Conservation (phyloP, 228 moss, liverwort and hornwort species). For the Sphagnum fallax region DNA sequence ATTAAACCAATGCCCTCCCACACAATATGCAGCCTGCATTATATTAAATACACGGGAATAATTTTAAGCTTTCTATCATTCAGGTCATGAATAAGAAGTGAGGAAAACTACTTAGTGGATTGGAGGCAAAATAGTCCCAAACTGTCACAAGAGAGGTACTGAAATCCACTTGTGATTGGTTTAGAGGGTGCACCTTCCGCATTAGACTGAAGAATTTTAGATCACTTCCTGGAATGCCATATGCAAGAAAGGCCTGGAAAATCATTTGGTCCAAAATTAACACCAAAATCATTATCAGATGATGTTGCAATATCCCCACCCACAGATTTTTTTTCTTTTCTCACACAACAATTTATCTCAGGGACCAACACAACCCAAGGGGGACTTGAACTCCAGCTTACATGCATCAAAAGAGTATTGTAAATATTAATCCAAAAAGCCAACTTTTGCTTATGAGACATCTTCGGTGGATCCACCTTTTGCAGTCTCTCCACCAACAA, state of each 20-base stretch:
- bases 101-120: background rate
- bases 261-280: background rate
- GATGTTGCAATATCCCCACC: no score
- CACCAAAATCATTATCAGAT: no score
- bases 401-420: conserved; percentile 49
- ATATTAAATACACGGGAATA: background rate
- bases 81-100: background rate
- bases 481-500: conserved; percentile 27
- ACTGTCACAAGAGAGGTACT: background rate
- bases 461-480: conserved; percentile 12
- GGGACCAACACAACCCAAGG: no score
- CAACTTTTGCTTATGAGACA: conserved; percentile 41
- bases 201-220: conserved; percentile 29
- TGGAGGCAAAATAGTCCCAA: background rate
- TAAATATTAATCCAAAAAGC: conserved; percentile 51
- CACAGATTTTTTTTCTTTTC: no score
- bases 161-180: background rate
- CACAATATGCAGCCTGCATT: conserved; percentile 39
- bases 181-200: conserved; percentile 21
- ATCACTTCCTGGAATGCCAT: conserved; percentile 37
- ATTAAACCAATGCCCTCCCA: conserved; percentile 37
- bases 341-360: background rate
- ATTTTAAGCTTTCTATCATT: background rate
- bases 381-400: background rate
- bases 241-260: conserved; percentile 36